Conservation (phyloP, 1,284 basidiomycete genomes). For the Hymenochaete sp. region DNA sequence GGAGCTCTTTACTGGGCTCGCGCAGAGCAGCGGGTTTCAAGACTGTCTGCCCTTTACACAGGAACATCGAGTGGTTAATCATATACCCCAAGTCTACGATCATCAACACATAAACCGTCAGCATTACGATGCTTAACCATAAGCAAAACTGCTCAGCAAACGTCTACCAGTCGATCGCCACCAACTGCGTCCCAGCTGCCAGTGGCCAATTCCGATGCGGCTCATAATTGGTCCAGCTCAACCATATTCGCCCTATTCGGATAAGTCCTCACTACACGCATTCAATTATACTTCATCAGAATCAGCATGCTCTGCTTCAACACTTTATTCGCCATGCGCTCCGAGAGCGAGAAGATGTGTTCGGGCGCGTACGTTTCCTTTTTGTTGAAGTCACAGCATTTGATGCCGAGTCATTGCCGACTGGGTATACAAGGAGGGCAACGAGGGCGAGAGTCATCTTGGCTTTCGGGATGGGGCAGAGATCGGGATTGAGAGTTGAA, state of each 20-base stretch:
- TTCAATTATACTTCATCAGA: conserved; percentile 83
- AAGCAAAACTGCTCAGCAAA: conserved; percentile 48
- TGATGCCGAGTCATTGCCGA: too few relatives aligned
- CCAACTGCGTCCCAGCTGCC: conserved; percentile 85
- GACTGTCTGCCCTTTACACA: conserved; percentile 73
- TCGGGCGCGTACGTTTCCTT: conserved; percentile 81
- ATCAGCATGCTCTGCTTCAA: conserved; percentile 56
- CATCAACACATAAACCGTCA: not conserved
- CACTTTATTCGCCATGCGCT: conserved; percentile 69
- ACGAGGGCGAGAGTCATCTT: conserved; percentile 72
- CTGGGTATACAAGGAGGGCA: conserved; percentile 84
- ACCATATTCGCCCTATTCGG: conserved; percentile 76
- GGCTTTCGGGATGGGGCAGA: conserved; percentile 29
- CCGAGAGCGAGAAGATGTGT: conserved; percentile 92
- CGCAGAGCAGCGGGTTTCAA: conserved; percentile 82
- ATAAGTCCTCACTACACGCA: conserved; percentile 83
- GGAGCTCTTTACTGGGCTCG: conserved; percentile 50
- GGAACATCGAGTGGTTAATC: conserved; percentile 94
- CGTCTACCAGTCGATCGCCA: conserved; percentile 98
- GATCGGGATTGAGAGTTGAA: not conserved
- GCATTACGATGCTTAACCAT: not conserved
- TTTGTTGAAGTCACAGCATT: conserved; percentile 88
- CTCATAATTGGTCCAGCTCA: conserved; percentile 84
- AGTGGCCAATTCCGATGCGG: conserved; percentile 92
- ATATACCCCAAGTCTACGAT: conserved; percentile 71